phyloP scores from a whole-genome alignment of 768 basidiomycete genomes.

The Plicaturopsis crispa region DNA sequence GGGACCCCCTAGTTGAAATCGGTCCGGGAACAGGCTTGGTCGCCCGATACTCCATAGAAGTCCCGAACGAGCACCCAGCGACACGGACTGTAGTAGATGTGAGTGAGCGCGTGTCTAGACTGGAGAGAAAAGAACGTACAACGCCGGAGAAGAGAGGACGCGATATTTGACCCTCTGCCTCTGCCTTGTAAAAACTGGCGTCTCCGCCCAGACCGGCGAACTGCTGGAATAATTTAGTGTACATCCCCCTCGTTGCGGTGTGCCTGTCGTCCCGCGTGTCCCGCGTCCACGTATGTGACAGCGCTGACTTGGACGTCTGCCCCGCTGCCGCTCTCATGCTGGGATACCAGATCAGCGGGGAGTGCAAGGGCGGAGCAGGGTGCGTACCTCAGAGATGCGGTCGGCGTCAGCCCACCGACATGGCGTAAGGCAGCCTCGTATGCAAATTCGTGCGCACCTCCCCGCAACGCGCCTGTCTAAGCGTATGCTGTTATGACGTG shows the following conservation, averaged over 20 bases:
- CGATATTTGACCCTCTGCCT: conserved; percentile 58
- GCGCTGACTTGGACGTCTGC: conserved; percentile 69
- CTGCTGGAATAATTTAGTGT: conserved; percentile 57
- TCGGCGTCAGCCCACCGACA: conserved; percentile 59
- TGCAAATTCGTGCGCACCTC: conserved; percentile 66
- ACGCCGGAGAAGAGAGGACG: conserved; percentile 48
- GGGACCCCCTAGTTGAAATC: conserved; percentile 92
- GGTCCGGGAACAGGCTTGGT: conserved; percentile 64
- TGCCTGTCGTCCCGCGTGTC: conserved; percentile 75
- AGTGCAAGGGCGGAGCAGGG: too few species aligned
- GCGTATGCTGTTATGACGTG: neutral
- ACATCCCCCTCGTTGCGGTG: conserved; percentile 52
- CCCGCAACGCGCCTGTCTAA: conserved; percentile 2
- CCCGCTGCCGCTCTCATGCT: conserved; percentile 86
- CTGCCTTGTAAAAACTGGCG: conserved; percentile 66
- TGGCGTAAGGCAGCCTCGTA: conserved; percentile 82
- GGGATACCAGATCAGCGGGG: conserved; percentile 3
- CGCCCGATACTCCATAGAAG: conserved; percentile 56
- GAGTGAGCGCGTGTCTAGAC: conserved; percentile 1
- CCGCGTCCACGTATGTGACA: conserved; percentile 68
- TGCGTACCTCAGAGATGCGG: conserved; percentile 74
- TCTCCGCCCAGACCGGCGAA: conserved; percentile 81
- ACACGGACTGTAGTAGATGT: conserved; percentile 46
- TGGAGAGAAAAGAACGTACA: conserved; percentile 30
- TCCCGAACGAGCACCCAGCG: conserved; percentile 67